A percentile compares a stretch with the other conserved stretches of the same genome.
Conservation (phyloP, 2,329 filamentous ascomycete species). For the Talaromyces marneffei region DNA sequence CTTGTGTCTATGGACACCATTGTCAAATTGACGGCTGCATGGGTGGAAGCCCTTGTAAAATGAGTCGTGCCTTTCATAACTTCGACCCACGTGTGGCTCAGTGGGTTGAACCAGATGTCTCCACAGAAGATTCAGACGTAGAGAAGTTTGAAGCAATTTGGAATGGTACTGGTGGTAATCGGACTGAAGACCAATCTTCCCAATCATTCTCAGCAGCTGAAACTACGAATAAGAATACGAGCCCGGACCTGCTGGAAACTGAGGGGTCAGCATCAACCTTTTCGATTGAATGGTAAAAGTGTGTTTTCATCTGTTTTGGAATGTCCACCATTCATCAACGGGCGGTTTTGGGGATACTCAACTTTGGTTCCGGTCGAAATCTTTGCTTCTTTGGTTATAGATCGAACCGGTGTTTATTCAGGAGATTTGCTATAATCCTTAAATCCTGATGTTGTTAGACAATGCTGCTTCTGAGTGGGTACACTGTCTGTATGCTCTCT, state of each 20-base stretch:
- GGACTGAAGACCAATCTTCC: neutral
- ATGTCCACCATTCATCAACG: neutral
- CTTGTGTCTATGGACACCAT: constrained; percentile 45
- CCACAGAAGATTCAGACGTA: neutral
- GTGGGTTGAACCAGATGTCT: constrained; percentile 4
- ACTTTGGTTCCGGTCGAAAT: neutral
- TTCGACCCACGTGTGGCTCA: neutral
- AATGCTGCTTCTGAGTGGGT: neutral
- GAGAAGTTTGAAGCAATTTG: neutral
- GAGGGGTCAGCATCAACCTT: neutral
- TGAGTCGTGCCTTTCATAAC: neutral
- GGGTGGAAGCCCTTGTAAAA: neutral
- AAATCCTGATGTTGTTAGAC: neutral
- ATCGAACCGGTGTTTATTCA: neutral
- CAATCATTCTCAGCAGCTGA: neutral
- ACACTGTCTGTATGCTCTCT: neutral
- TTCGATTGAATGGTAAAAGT: neutral
- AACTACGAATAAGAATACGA: neutral
- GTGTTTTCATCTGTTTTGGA: neutral
- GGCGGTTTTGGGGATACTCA: neutral
- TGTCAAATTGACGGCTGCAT: constrained; percentile 30
- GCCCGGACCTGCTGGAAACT: neutral
- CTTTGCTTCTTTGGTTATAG: neutral
- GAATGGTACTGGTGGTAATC: neutral
- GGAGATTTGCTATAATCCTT: neutral